Conservation (phyloP, 2,329 filamentous ascomycete genomes). For the Colletotrichum godetiae region DNA sequence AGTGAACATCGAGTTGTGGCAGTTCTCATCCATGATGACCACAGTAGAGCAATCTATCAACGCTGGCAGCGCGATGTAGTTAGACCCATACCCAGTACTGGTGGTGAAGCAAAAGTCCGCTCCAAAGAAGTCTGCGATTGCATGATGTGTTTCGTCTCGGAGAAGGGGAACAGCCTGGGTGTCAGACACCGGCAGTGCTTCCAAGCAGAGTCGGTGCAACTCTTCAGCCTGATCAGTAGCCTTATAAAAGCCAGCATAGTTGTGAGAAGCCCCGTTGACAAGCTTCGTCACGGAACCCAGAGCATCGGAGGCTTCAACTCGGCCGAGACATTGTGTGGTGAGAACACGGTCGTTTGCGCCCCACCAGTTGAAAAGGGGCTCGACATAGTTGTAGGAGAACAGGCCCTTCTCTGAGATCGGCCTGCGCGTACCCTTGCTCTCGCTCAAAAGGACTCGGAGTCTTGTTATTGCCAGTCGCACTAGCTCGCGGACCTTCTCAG, state of each 20-base stretch:
- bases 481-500: constrained; percentile 11
- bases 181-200: constrained; percentile 32
- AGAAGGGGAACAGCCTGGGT: constrained; percentile 20
- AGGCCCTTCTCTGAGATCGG: background rate
- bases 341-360: constrained; percentile 34
- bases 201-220: constrained; percentile 32
- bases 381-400: constrained; percentile 32
- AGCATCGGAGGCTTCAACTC: constrained; percentile 13
- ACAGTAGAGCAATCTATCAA: constrained; percentile 18
- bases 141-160: constrained; percentile 14
- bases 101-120: constrained; percentile 34
- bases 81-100: constrained; percentile 36
- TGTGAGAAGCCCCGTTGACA: constrained; percentile 33
- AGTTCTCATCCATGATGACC: constrained; percentile 31
- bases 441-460: constrained; percentile 9
- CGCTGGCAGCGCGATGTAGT: constrained; percentile 32
- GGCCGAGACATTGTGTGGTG: constrained; percentile 5
- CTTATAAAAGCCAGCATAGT: constrained; percentile 35
- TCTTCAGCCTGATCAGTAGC: constrained; percentile 1
- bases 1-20: constrained; percentile 35
- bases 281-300: background rate
- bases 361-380: constrained; percentile 36
- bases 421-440: background rate
- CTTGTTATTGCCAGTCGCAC: background rate
- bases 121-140: constrained; percentile 19